Percentiles rank a stretch among this genome's conserved stretches.
These are phyloP conservation scores for Neotropicomus parvogracilis DNA, from an alignment of 1,284 basidiomycete species.

Conservation along the genomic window DNA sequence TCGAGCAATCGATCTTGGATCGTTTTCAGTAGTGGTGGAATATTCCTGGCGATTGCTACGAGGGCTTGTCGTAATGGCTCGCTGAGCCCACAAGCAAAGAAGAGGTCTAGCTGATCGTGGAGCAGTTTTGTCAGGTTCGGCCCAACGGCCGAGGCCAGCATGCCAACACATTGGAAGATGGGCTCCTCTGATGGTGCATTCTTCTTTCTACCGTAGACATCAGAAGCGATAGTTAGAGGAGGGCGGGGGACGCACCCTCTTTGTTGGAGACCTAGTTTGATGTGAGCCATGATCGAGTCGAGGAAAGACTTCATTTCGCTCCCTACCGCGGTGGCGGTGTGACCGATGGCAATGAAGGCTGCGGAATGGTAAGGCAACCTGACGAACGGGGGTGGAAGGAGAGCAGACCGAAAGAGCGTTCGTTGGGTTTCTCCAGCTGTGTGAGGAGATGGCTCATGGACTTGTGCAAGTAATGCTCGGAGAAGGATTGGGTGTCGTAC, in stretches of 20 bases:
- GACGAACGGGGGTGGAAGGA: not conserved
- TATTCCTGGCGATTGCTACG: slow-evolving; percentile 82
- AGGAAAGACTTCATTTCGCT: slow-evolving; percentile 96
- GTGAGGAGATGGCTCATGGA: slow-evolving; percentile 88
- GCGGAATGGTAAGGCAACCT: slow-evolving; percentile 10
- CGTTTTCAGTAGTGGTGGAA: slow-evolving; percentile 86
- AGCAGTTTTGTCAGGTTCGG: slow-evolving; percentile 93
- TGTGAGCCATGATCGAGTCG: slow-evolving; percentile 86
- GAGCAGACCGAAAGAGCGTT: slow-evolving; percentile 77
- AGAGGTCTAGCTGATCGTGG: slow-evolving; percentile 95
- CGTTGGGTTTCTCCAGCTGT: slow-evolving; percentile 86
- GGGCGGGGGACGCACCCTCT: slow-evolving; percentile 59
- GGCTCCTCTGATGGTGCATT: slow-evolving; percentile 92
- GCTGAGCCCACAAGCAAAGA: slow-evolving; percentile 94
- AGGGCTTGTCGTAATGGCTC: slow-evolving; percentile 87
- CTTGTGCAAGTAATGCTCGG: slow-evolving; percentile 84
- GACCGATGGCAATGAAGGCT: slow-evolving; percentile 97
- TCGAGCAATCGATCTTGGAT: slow-evolving; percentile 94
- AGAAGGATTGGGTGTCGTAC: slow-evolving; percentile 90
- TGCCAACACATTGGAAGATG: slow-evolving; percentile 96
- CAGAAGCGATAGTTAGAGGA: slow-evolving; percentile 9
- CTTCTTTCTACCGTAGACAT: slow-evolving; percentile 67
- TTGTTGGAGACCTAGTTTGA: slow-evolving; percentile 84
- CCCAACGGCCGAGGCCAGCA: slow-evolving; percentile 93
- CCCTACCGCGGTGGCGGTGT: slow-evolving; percentile 88